These are phyloP conservation scores for Bruguiera sexangula DNA, from an alignment of 345 rosid genomes.

Conservation along the genomic window DNA sequence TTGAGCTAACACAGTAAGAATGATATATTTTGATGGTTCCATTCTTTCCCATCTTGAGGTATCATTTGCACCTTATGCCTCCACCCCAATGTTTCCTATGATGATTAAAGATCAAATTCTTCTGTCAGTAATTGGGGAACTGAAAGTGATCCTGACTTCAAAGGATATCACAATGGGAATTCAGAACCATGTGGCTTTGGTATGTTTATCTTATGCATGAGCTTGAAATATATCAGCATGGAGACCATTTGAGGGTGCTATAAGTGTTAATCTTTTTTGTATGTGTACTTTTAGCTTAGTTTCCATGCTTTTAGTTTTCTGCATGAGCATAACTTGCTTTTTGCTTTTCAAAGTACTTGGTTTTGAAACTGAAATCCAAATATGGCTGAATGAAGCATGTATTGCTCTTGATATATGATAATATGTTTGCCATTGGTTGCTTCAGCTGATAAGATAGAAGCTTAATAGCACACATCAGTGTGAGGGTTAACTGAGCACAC, in stretches of 20 bases:
- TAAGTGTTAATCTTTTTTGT: not conserved
- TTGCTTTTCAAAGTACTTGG: not conserved
- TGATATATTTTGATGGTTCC: not conserved
- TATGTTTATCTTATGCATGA: conserved; percentile 24
- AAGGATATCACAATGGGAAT: conserved; percentile 93
- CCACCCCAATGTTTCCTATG: not conserved
- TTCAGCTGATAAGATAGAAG: not conserved
- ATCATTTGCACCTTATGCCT: too few relatives aligned
- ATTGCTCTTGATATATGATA: not conserved
- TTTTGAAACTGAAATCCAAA: not conserved
- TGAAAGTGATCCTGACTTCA: conserved; percentile 82
- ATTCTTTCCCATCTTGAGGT: not conserved
- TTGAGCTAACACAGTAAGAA: conserved; percentile 86
- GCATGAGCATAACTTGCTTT: not conserved
- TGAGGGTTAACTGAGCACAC: not conserved
- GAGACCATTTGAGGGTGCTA: not conserved
- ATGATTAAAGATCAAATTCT: not conserved
- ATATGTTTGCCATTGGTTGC: not conserved
- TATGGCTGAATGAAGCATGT: not conserved
- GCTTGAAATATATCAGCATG: not conserved
- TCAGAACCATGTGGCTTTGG: conserved; percentile 94
- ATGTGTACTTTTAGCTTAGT: too few relatives aligned
- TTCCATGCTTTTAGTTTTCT: not conserved
- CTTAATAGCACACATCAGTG: not conserved
- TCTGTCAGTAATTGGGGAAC: conserved; percentile 88